These are phyloP conservation scores for Ceratocystis harringtonii DNA, from an alignment of 2,329 filamentous ascomycete species.

Conservation along the genomic window DNA sequence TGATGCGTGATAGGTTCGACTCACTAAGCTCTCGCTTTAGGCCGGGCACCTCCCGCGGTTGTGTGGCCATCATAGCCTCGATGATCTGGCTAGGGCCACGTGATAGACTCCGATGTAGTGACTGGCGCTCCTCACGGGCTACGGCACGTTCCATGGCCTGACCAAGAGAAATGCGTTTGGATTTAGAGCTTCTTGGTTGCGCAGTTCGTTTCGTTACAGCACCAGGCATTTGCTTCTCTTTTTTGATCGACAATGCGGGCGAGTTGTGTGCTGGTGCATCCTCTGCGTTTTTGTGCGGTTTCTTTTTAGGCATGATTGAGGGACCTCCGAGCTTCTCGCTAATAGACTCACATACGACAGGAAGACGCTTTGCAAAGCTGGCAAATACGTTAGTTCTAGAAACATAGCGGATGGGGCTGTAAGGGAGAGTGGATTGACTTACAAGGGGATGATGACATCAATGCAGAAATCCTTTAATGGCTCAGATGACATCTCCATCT, in stretches of 20 bases:
- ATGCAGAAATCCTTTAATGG: slow-evolving; percentile 62
- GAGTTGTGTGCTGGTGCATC: slow-evolving; percentile 31
- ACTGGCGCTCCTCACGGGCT: slow-evolving; percentile 13
- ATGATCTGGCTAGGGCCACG: slow-evolving; percentile 43
- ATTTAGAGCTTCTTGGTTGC: slow-evolving; percentile 48
- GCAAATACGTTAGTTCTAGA: slow-evolving; percentile 24
- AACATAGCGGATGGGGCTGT: background rate
- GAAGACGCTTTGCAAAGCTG: slow-evolving; percentile 64
- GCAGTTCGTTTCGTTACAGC: slow-evolving; percentile 35
- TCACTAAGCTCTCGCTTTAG: slow-evolving; percentile 59
- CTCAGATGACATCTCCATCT: slow-evolving; percentile 37
- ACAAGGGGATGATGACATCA: slow-evolving; percentile 70
- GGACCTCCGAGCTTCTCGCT: slow-evolving; percentile 66
- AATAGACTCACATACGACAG: slow-evolving; percentile 52
- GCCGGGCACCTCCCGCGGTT: slow-evolving; percentile 39
- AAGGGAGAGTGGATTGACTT: slow-evolving; percentile 24
- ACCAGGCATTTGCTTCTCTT: slow-evolving; percentile 36
- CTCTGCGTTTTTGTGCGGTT: background rate
- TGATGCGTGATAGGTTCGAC: slow-evolving; percentile 33
- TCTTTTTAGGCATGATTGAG: slow-evolving; percentile 30
- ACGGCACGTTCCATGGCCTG: slow-evolving; percentile 14
- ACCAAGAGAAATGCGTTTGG: slow-evolving; percentile 33
- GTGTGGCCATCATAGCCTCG: slow-evolving; percentile 55
- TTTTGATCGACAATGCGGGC: slow-evolving; percentile 28
- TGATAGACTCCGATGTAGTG: slow-evolving; percentile 34